Evolutionary conservation across 768 basidiomycete species (phyloP).

Genomic region (Trametes punicea): DNA sequence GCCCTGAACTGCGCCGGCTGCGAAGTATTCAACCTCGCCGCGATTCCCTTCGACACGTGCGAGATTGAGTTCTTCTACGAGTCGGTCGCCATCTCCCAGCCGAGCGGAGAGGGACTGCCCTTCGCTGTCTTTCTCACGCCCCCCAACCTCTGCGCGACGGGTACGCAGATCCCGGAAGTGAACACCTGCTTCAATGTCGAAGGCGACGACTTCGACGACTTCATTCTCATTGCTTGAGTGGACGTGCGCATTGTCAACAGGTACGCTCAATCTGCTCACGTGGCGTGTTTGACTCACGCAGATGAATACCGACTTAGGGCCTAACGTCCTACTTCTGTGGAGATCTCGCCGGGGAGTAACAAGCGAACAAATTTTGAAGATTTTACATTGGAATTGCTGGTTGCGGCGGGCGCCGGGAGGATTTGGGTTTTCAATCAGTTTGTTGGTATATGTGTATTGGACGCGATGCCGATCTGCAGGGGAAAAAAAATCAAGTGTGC

Average conservation of each 20-base stretch:
- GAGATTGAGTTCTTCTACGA: background rate
- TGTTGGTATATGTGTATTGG: no score
- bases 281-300: no score
- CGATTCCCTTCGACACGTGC: background rate
- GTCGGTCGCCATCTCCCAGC: slow-evolving; percentile 1
- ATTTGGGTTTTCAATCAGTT: no score
- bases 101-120: slow-evolving; percentile 8
- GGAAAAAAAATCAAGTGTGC: no score
- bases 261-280: background rate
- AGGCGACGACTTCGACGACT: background rate
- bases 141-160: background rate
- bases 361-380: no score
- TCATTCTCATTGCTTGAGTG: background rate
- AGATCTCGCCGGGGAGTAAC: no score
- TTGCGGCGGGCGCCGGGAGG: no score
- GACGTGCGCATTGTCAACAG: background rate
- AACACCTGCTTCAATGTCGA: slow-evolving; percentile 15
- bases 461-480: no score
- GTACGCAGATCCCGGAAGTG: background rate
- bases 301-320: no score
- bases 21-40: background rate
- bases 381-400: no score
- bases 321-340: no score
- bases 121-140: background rate
- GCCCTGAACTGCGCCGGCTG: background rate